A percentile compares a stretch with the other conserved stretches of the same genome.
phyloP scores from a whole-genome alignment of 2,329 filamentous ascomycete genomes.

The Chlorencoelia australis region DNA sequence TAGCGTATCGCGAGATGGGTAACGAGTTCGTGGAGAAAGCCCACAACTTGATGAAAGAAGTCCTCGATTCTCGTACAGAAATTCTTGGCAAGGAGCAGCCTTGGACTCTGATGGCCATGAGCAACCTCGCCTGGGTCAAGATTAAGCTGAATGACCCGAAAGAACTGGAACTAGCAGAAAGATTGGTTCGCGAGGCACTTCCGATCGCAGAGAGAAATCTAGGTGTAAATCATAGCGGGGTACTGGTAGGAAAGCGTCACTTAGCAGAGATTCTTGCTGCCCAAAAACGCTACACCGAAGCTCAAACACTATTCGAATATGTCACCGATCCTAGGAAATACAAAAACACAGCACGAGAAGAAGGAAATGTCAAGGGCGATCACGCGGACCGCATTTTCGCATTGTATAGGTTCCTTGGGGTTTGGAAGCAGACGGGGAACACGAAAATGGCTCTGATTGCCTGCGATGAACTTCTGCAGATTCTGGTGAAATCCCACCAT shows the following conservation, averaged over 20 bases:
- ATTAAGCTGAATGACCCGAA: slow-evolving; percentile 12
- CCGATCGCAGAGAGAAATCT: slow-evolving; percentile 17
- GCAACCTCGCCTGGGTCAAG: slow-evolving; percentile 23
- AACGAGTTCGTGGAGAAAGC: slow-evolving; percentile 2
- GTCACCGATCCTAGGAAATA: neutral
- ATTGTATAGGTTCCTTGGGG: too few relatives aligned
- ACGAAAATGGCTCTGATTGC: too few relatives aligned
- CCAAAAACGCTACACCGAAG: slow-evolving; percentile 3
- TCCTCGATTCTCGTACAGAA: slow-evolving; percentile 10
- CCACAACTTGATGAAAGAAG: slow-evolving; percentile 6
- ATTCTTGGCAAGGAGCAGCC: slow-evolving; percentile 19
- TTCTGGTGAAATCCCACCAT: too few relatives aligned
- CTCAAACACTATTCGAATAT: slow-evolving; percentile 2
- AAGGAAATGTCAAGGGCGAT: too few relatives aligned
- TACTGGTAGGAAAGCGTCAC: slow-evolving; percentile 6
- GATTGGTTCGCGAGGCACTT: slow-evolving; percentile 11
- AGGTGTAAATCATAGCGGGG: slow-evolving; percentile 15
- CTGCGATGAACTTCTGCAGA: too few relatives aligned
- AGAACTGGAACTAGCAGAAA: slow-evolving; percentile 19
- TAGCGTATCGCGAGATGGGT: slow-evolving; percentile 7
- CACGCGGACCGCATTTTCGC: neutral
- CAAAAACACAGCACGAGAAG: neutral
- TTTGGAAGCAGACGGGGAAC: too few relatives aligned
- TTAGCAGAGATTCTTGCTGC: slow-evolving; percentile 1
- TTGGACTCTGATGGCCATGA: slow-evolving; percentile 21